Evolutionary conservation across 805 yeast species (phyloP).

Genomic region (Candida ficus): DNA sequence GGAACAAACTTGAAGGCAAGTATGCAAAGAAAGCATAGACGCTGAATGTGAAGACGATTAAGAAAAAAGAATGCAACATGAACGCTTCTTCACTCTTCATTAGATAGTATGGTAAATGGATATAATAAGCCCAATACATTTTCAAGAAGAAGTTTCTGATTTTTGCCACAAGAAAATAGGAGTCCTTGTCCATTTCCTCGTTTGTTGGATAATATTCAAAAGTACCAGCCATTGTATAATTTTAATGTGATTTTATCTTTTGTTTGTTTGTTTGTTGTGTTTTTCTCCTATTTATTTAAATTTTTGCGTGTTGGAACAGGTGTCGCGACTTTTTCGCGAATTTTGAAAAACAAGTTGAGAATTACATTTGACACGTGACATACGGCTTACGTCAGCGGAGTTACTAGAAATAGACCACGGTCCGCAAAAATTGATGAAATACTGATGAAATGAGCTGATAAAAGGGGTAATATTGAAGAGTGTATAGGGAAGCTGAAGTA

Average conservation of each 20-base stretch:
- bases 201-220: conserved; percentile 27
- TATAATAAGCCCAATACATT: conserved; percentile 39
- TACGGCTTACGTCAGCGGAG: too few species aligned
- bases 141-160: conserved; percentile 26
- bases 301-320: too few species aligned
- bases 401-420: too few species aligned
- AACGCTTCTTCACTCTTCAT: conserved; percentile 40
- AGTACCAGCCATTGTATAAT: conserved; percentile 22
- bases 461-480: too few species aligned
- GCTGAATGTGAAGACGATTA: conserved; percentile 32
- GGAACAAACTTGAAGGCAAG: conserved; percentile 23
- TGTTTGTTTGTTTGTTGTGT: neutral
- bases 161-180: conserved; percentile 21
- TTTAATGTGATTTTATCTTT: neutral
- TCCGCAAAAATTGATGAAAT: too few species aligned
- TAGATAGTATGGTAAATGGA: conserved; percentile 39
- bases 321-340: too few species aligned
- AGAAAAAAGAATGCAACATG: conserved; percentile 32
- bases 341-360: too few species aligned
- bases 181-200: conserved; percentile 23
- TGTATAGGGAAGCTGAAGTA: too few species aligned
- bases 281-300: neutral
- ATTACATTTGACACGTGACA: too few species aligned
- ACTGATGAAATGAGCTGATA: too few species aligned
- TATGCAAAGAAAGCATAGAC: conserved; percentile 33